Base-by-base conservation (phyloP, 768 basidiomycete species). In the Russula compacta region DNA sequence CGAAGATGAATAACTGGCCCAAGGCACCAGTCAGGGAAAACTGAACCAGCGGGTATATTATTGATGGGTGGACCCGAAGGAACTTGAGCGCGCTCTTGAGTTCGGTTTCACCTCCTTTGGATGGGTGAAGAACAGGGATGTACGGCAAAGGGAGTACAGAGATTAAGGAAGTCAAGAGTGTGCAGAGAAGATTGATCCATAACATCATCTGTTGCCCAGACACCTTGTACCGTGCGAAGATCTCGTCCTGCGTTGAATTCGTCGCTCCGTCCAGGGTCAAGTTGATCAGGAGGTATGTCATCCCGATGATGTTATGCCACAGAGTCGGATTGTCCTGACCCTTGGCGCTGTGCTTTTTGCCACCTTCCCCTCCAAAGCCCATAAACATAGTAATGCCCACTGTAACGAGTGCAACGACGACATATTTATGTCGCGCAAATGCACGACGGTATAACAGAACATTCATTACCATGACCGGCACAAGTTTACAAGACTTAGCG, bases 131-230 rank as follows among this genome's bases (percentile, higher is more conserved):
- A 43, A 94, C 84, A 17, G 93, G 88, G 57, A 94, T 90, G 66
- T 85, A 81, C 1, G 86, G 92, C 33, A 92, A 77, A 3, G 86
- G 92, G 51, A 92, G 78, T 7, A 87, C 70, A 32, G 86, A 81
- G 32, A 97, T 83, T 11, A 84, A 70, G 1, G 81, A 76, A 21
- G 89, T 86, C 59, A 92, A 71, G 40, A 86, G 63, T 3, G 93
- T 90, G 74, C 88, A 87, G 76, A 95, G 87, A 32, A 89, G 67
- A 71, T 94, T 95, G 74, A 99, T 95, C 84, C 85, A 95, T 71
- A 98, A 86, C 97, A 99, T 98, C 95, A 99, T 98, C 71, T 99
- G 97, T 73, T 97, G 94, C 8, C 97, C 97, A 3, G 82, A 77
- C 47, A 83, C 78, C 4, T 83, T 82, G 74, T 89, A 84, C 12